Evolutionary conservation across 2,329 filamentous ascomycete genomes (phyloP).

Genomic region (Acrocalymma vagum): DNA sequence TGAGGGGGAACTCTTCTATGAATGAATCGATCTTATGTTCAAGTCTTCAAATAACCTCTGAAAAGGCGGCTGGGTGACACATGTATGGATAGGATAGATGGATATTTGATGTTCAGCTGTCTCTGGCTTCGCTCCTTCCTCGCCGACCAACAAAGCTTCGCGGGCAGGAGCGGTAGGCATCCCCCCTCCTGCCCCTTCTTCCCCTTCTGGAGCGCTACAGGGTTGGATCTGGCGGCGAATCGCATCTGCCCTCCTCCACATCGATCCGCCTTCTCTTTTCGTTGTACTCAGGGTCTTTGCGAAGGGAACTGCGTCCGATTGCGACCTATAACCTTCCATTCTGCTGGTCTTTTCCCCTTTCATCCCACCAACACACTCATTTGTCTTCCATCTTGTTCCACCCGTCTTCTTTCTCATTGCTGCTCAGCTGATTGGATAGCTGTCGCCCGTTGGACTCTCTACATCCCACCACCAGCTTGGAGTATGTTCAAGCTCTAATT

Average conservation of each 20-base stretch:
- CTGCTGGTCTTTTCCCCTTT: constrained; percentile 13
- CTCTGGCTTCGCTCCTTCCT: constrained; percentile 7
- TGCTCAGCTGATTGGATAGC: constrained; percentile 50
- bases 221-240: constrained; percentile 12
- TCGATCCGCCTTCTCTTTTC: constrained; percentile 21
- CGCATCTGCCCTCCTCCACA: constrained; percentile 18
- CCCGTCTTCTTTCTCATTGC: constrained; percentile 48
- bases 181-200: constrained; percentile 16
- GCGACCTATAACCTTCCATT: constrained; percentile 30
- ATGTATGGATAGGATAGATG: too few relatives aligned
- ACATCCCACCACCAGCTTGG: constrained; percentile 37
- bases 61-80: too few relatives aligned
- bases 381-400: constrained; percentile 46
- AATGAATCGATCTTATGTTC: too few relatives aligned
- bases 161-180: constrained; percentile 11
- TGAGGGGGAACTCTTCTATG: too few relatives aligned
- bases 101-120: not conserved
- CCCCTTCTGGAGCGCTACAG: too few relatives aligned
- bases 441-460: constrained; percentile 41
- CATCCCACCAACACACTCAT: constrained; percentile 43
- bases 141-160: not conserved
- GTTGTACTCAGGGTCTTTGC: not conserved
- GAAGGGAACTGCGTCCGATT: constrained; percentile 31
- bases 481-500: too few relatives aligned
- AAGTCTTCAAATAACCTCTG: too few relatives aligned